These are phyloP conservation scores for Zymoseptoria brevis DNA, from an alignment of 2,329 filamentous ascomycete genomes.

Conservation along the genomic window DNA sequence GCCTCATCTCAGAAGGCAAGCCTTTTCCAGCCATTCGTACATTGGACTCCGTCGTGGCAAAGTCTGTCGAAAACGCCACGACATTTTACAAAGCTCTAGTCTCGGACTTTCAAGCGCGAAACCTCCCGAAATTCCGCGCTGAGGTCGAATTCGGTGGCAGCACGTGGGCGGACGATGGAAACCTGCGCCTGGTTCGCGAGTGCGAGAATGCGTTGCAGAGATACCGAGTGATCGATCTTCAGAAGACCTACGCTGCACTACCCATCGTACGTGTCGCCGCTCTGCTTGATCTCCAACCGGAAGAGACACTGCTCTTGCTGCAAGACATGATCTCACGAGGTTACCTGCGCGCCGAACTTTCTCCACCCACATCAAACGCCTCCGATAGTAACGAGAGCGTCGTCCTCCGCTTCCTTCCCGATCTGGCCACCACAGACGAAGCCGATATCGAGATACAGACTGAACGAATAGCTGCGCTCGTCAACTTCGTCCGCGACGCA, in stretches of 20 bases:
- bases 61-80: constrained; percentile 50
- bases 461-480: constrained; percentile 42
- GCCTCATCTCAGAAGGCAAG: constrained; percentile 62
- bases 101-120: constrained; percentile 55
- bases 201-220: constrained; percentile 64
- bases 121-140: constrained; percentile 52
- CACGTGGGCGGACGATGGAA: constrained; percentile 55
- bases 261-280: constrained; percentile 47
- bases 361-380: constrained; percentile 4
- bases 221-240: constrained; percentile 66
- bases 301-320: constrained; percentile 47
- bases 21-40: constrained; percentile 49
- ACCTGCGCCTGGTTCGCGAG: constrained; percentile 60
- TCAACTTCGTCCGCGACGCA: constrained; percentile 45
- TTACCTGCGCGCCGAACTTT: constrained; percentile 39
- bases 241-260: constrained; percentile 61
- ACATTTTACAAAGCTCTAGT: constrained; percentile 66
- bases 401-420: constrained; percentile 46
- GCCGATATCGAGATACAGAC: constrained; percentile 42
- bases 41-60: constrained; percentile 46
- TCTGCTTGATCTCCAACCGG: constrained; percentile 43
- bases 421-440: constrained; percentile 5
- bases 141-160: constrained; percentile 54
- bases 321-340: constrained; percentile 45
- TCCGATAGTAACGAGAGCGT: constrained; percentile 38